A percentile compares a stretch with the other conserved stretches of the same genome.
These are phyloP conservation scores for Lumnitzera littorea DNA, from an alignment of 345 rosid genomes.

Conservation along the genomic window DNA sequence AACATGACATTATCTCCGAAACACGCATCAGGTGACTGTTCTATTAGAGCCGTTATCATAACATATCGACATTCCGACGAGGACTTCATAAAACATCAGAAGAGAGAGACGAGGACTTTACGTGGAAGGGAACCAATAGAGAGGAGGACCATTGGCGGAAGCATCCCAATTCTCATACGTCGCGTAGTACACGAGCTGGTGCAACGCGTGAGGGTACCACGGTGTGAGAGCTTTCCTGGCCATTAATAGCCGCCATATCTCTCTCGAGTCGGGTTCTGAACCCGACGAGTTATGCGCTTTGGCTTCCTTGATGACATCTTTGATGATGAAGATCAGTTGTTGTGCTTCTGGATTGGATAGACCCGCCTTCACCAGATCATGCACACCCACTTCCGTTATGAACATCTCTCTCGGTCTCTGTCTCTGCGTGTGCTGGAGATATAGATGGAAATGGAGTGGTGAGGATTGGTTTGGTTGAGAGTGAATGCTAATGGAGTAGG, in stretches of 20 bases:
- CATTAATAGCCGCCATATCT: slow-evolving; percentile 56
- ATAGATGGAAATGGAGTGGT: too few species aligned
- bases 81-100: not conserved
- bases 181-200: slow-evolving; percentile 64
- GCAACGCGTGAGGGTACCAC: slow-evolving; percentile 62
- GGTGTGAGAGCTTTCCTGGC: slow-evolving; percentile 45
- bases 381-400: slow-evolving; percentile 33
- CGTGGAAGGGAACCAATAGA: slow-evolving; percentile 84
- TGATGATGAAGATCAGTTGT: slow-evolving; percentile 24
- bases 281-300: slow-evolving; percentile 4
- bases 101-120: slow-evolving; percentile 15
- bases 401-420: slow-evolving; percentile 4
- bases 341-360: slow-evolving; percentile 35
- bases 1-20: not conserved
- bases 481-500: too few species aligned
- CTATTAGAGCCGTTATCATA: not conserved
- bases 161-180: slow-evolving; percentile 65
- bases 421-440: too few species aligned
- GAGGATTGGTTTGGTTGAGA: too few species aligned
- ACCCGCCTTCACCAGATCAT: slow-evolving; percentile 50
- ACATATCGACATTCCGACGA: not conserved
- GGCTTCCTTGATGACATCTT: slow-evolving; percentile 17
- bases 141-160: slow-evolving; percentile 62
- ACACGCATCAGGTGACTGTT: not conserved
- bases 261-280: slow-evolving; percentile 29